These are phyloP conservation scores for Hysterangium stoloniferum DNA, from an alignment of 768 basidiomycete species.

Conservation along the genomic window DNA sequence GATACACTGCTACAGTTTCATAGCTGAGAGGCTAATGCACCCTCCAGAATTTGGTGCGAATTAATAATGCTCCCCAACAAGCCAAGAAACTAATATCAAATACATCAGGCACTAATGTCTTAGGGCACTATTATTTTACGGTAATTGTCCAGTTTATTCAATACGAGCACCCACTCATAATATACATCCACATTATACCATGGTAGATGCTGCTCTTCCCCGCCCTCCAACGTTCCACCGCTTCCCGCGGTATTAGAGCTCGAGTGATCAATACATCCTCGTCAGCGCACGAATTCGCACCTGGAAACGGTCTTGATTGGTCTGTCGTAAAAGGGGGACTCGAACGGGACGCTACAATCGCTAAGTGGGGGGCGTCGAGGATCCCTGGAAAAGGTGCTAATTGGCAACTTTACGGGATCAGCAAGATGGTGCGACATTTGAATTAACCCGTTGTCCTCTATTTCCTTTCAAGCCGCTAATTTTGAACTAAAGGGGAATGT, in stretches of 20 bases:
- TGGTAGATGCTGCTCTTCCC: constrained; percentile 39
- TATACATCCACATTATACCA: no score
- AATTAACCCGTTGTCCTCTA: no score
- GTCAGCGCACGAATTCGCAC: constrained; percentile 15
- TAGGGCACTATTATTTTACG: constrained; percentile 38
- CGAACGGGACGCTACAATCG: constrained; percentile 20
- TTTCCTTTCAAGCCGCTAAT: no score
- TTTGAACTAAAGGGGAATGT: constrained; percentile 32
- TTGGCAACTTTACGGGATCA: constrained; percentile 11
- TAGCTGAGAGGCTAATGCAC: not conserved
- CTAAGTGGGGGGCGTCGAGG: not conserved
- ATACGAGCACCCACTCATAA: no score
- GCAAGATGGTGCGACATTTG: constrained; percentile 15
- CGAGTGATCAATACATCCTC: constrained; percentile 40
- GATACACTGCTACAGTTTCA: no score
- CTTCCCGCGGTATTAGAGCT: constrained; percentile 24
- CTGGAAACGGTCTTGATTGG: constrained; percentile 25
- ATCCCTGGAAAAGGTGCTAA: no score
- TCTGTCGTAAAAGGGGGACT: constrained; percentile 34
- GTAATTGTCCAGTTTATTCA: not conserved
- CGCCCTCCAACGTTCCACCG: constrained; percentile 26
- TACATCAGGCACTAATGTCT: constrained; percentile 3
- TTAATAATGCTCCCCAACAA: no score
- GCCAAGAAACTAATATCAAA: no score
- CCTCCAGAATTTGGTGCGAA: constrained; percentile 4